These are phyloP conservation scores for Trichoderma erinaceum DNA, from an alignment of 495 filamentous ascomycete genomes.

Conservation along the genomic window DNA sequence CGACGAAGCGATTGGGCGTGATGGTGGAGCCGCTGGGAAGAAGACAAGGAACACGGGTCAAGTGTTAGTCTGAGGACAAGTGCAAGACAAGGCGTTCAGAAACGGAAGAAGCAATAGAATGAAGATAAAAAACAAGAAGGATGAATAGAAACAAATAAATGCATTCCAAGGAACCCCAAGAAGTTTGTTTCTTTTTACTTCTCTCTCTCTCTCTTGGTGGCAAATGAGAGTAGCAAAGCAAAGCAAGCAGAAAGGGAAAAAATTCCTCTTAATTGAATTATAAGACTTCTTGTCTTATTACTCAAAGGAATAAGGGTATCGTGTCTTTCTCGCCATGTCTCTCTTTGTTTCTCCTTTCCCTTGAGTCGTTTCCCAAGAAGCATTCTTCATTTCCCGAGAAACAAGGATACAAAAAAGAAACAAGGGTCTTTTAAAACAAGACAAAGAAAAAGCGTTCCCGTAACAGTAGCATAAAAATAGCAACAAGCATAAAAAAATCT, in stretches of 20 bases:
- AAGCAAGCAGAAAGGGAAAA: background rate
- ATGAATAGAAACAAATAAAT: background rate
- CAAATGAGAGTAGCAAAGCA: background rate
- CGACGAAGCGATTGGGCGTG: constrained; percentile 71
- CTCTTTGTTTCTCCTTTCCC: background rate
- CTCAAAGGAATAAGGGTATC: background rate
- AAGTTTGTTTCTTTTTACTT: too few relatives aligned
- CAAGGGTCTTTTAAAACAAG: background rate
- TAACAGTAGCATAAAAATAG: background rate
- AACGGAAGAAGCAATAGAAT: background rate
- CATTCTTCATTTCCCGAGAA: background rate
- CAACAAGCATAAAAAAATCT: background rate
- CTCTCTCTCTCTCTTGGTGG: too few relatives aligned
- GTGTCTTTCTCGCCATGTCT: background rate
- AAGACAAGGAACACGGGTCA: constrained; percentile 13
- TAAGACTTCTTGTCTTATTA: constrained; percentile 4
- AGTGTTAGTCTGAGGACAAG: constrained; percentile 1
- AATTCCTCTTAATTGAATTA: background rate
- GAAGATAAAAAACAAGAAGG: too few relatives aligned
- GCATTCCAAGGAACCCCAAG: background rate
- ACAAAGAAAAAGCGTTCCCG: background rate
- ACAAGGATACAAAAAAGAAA: background rate
- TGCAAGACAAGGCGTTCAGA: background rate
- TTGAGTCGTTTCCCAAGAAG: background rate
- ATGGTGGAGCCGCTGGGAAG: constrained; percentile 29